These are phyloP conservation scores for Arabis alpina DNA, from an alignment of 345 rosid species.

Conservation along the genomic window DNA sequence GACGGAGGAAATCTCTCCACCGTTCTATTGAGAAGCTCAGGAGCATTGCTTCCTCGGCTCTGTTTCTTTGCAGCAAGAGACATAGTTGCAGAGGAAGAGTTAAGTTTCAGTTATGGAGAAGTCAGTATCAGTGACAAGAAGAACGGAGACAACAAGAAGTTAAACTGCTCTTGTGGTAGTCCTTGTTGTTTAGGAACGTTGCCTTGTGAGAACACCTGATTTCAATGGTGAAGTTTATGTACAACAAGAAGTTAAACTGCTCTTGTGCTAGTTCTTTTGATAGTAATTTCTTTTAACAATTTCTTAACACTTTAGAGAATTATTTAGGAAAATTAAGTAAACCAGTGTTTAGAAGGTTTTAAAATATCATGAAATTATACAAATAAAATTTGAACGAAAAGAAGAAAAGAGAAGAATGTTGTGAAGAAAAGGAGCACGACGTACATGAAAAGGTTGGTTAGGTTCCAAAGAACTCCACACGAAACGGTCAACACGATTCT, in stretches of 20 bases:
- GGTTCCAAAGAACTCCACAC: slow-evolving; percentile 59
- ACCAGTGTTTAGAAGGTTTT: too few species aligned
- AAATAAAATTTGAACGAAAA: background rate
- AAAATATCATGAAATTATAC: background rate
- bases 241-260: too few species aligned
- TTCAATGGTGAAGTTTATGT: background rate
- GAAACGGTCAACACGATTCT: slow-evolving; percentile 87
- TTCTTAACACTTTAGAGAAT: too few species aligned
- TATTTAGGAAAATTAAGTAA: too few species aligned
- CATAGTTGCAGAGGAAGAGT: slow-evolving; percentile 65
- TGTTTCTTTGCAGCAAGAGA: slow-evolving; percentile 85
- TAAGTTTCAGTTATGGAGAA: slow-evolving; percentile 85
- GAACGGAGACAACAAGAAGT: slow-evolving; percentile 54
- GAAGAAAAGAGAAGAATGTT: slow-evolving; percentile 28
- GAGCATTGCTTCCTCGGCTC: slow-evolving; percentile 66
- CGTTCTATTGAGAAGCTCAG: slow-evolving; percentile 61
- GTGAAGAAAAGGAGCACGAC: slow-evolving; percentile 47
- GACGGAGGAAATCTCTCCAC: slow-evolving; percentile 82
- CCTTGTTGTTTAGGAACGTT: slow-evolving; percentile 67
- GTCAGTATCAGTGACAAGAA: slow-evolving; percentile 34
- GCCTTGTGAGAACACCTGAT: slow-evolving; percentile 74
- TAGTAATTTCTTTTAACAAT: too few species aligned
- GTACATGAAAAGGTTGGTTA: slow-evolving; percentile 52
- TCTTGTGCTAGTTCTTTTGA: too few species aligned
- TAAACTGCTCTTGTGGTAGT: slow-evolving; percentile 74